A percentile compares a stretch with the other conserved stretches of the same genome.
Conservation (phyloP, 192 early-diverging fungal species). For the Umbelopsis sp. region DNA sequence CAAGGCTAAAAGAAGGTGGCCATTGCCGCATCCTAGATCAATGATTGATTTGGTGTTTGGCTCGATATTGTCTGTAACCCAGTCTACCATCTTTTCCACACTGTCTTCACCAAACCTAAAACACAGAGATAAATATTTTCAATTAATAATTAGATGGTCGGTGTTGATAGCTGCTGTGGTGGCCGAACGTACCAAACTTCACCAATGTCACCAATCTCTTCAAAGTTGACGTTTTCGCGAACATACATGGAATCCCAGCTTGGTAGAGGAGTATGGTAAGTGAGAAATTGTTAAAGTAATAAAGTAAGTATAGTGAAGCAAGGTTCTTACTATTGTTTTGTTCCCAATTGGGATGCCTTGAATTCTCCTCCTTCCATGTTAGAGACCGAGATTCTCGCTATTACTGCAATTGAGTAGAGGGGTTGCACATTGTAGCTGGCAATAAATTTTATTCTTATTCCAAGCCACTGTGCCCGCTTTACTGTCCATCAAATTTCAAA, state of each 20-base stretch:
- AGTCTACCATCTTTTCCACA: slow-evolving; percentile 86
- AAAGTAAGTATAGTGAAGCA: background rate
- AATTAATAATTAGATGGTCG: too few species aligned
- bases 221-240: slow-evolving; percentile 79
- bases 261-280: background rate
- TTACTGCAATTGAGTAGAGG: background rate
- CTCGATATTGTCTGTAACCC: slow-evolving; percentile 59
- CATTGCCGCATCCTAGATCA: slow-evolving; percentile 94
- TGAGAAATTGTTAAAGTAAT: background rate
- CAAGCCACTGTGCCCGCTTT: slow-evolving; percentile 1
- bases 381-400: background rate
- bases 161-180: too few species aligned
- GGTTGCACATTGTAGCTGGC: background rate
- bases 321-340: slow-evolving; percentile 56
- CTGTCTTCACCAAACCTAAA: slow-evolving; percentile 81
- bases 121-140: background rate
- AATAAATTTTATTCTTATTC: background rate
- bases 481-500: too few species aligned
- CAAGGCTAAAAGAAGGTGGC: slow-evolving; percentile 82
- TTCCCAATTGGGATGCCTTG: slow-evolving; percentile 59
- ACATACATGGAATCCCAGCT: slow-evolving; percentile 87
- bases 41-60: slow-evolving; percentile 49
- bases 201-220: slow-evolving; percentile 84
- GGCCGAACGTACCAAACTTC: slow-evolving; percentile 73
- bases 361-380: slow-evolving; percentile 41